Conservation (phyloP, 805 yeast species). For the Spathaspora passalidarum region DNA sequence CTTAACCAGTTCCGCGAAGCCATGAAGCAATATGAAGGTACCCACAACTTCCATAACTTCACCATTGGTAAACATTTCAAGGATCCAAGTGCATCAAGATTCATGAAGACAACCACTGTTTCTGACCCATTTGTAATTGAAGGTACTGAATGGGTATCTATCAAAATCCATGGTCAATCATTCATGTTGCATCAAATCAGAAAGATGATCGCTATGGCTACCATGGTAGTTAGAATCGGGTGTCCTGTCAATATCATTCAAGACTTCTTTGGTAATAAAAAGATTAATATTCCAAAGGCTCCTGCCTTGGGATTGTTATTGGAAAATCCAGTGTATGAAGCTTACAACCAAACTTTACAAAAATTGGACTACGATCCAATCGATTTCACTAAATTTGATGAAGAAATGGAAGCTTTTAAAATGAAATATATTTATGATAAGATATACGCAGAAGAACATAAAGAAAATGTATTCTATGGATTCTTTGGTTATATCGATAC, state of each 20-base stretch:
- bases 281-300: constrained; percentile 92
- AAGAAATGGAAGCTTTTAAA: constrained; percentile 82
- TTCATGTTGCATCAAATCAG: constrained; percentile 98
- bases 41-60: constrained; percentile 89
- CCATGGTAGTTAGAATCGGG: constrained; percentile 80
- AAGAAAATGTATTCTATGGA: constrained; percentile 84
- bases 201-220: constrained; percentile 96
- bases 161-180: constrained; percentile 96
- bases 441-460: constrained; percentile 84
- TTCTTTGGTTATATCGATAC: constrained; percentile 89
- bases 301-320: constrained; percentile 91
- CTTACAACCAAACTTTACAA: constrained; percentile 68
- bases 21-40: constrained; percentile 73
- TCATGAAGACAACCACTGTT: constrained; percentile 74
- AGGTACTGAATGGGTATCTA: constrained; percentile 93
- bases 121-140: constrained; percentile 89
- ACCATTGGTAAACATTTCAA: constrained; percentile 77
- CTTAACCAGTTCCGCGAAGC: constrained; percentile 63
- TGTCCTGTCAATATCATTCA: constrained; percentile 73
- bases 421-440: constrained; percentile 86
- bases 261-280: constrained; percentile 71
- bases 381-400: constrained; percentile 61
- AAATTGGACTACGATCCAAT: constrained; percentile 77
- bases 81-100: constrained; percentile 83
- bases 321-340: constrained; percentile 89